Base-by-base conservation (phyloP, 257 asterid genomes). In the Rhazya stricta region DNA sequence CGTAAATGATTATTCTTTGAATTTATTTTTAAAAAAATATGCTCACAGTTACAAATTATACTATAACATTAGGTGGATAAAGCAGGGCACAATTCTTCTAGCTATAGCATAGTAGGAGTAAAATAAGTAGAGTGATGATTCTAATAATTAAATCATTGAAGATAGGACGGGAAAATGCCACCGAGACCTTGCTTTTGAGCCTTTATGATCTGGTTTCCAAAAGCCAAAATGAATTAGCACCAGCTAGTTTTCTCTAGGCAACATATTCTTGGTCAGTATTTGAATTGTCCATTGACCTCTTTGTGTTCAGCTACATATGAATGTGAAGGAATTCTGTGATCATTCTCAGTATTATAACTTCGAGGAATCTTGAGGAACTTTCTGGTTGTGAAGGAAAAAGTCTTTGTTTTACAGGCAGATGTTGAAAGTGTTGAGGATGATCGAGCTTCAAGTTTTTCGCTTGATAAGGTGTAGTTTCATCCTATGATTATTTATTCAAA, bases 381-480 rank as follows among this genome's bases (percentile, higher is more conserved):
- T 77, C 69, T 71, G 61, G 71, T 34, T 75, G 42, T 21, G 69
- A 69, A 69, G 76, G 74, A 54, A 66, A 83, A 84, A 86, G 86
- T 89, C 88, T 80, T 53, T 43, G 82, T 62, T 84, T 83, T 77
- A 83, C 82, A 63, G 96, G 91, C n/a, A n/a, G n/a, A n/a, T n/a
- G n/a, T n/a, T n/a, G 19, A 48, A 48, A 48, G 54, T 13, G 11
- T 1, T 48, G 19, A 48, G 1, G 54, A 46, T 46, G n/a, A n/a
- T n/a, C n/a, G n/a, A n/a, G n/a, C n/a, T n/a, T n/a, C n/a, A n/a
- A n/a, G n/a, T n/a, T n/a, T n/a, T n/a, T n/a, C n/a, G n/a, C n/a
- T n/a, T n/a, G n/a, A n/a, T n/a, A n/a, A 48, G 4, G 54, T 13
- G 4, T 48, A 48, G 5, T 48, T 13, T 2, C 2, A 51, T 51